These are phyloP conservation scores for Phaeosphaeriaceae sp. DNA, from an alignment of 2,329 filamentous ascomycete species.

Conservation along the genomic window DNA sequence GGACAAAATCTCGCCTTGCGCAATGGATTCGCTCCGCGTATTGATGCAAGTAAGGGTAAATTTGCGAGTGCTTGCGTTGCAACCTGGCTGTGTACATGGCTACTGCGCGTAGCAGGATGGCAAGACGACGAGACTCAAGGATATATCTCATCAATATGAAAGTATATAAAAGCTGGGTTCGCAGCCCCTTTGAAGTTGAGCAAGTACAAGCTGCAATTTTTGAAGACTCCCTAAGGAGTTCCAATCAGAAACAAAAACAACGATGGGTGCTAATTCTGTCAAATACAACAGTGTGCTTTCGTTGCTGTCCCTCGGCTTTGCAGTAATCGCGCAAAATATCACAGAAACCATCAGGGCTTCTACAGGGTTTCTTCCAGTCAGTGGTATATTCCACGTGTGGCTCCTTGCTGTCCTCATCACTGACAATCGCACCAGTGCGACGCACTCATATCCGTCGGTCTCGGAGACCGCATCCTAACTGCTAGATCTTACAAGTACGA, in stretches of 20 bases:
- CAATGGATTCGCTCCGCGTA: neutral
- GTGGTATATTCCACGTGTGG: neutral
- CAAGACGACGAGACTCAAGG: neutral
- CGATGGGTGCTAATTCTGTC: neutral
- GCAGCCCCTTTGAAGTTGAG: neutral
- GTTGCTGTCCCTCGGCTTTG: neutral
- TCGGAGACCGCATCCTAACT: neutral
- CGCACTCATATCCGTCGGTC: neutral
- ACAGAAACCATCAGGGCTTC: neutral
- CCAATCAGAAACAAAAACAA: neutral
- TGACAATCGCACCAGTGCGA: neutral
- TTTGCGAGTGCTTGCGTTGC: neutral
- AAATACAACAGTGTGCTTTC: neutral
- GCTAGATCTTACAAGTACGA: neutral
- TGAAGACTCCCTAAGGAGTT: too few species aligned
- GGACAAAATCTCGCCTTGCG: neutral
- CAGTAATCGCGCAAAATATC: neutral
- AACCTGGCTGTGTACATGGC: neutral
- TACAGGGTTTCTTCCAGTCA: neutral
- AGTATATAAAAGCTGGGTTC: neutral
- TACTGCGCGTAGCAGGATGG: neutral
- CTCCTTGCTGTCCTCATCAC: neutral
- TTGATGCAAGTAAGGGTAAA: neutral
- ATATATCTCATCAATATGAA: neutral
- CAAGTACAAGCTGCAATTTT: neutral